Conservation (phyloP, 2,329 filamentous ascomycete genomes). For the Phialocephala sp. region DNA sequence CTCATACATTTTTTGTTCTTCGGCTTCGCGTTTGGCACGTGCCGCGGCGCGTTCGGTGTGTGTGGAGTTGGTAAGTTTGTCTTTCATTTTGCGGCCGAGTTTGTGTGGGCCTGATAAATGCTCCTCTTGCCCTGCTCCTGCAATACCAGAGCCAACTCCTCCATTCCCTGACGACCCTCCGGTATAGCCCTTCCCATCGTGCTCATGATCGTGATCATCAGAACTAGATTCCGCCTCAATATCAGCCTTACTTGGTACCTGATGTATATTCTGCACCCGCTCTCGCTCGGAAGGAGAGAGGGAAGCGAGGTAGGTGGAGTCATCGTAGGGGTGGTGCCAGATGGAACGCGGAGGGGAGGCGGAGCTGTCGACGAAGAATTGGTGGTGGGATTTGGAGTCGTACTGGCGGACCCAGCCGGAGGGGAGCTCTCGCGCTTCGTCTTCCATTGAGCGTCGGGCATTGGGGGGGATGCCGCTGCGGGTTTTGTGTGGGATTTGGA, state of each 20-base stretch:
- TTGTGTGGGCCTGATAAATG: conserved; percentile 44
- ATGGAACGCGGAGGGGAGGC: conserved; percentile 60
- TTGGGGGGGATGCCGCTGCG: conserved; percentile 59
- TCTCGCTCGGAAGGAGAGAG: conserved; percentile 56
- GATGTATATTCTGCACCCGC: conserved; percentile 47
- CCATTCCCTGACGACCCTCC: too few relatives aligned
- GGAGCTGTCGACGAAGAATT: conserved; percentile 67
- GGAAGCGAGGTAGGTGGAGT: conserved; percentile 56
- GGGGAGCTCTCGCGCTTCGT: conserved; percentile 60
- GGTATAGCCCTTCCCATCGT: conserved; percentile 38
- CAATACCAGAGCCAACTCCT: too few relatives aligned
- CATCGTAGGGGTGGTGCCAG: conserved; percentile 68
- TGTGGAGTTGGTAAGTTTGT: conserved; percentile 61
- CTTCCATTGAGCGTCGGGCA: conserved; percentile 64
- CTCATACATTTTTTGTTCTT: conserved; percentile 58
- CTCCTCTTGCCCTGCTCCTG: conserved; percentile 24
- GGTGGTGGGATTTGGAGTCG: conserved; percentile 58
- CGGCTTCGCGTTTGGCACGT: conserved; percentile 52
- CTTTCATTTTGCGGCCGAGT: conserved; percentile 63
- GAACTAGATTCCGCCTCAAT: conserved; percentile 52
- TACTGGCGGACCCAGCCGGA: conserved; percentile 62
- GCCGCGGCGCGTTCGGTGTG: conserved; percentile 58
- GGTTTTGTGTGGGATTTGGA: conserved; percentile 41
- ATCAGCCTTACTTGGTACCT: conserved; percentile 46
- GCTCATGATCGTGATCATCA: conserved; percentile 48